These are phyloP conservation scores for Colletotrichum liriopes DNA, from an alignment of 2,329 filamentous ascomycete species.

Conservation along the genomic window DNA sequence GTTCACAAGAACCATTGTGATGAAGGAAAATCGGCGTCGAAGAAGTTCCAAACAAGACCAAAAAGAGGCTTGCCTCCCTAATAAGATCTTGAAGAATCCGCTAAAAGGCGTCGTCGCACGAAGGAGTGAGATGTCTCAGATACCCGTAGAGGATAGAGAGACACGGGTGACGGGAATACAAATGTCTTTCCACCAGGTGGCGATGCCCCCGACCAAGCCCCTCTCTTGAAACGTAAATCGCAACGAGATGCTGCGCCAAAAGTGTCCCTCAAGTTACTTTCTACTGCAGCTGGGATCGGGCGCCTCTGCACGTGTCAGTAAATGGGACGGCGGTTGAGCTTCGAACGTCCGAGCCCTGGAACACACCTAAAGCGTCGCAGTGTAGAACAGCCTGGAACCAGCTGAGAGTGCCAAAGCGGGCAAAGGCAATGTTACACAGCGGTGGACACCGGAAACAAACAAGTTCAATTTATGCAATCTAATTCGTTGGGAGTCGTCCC, in stretches of 20 bases:
- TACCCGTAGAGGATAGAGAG: slow-evolving; percentile 26
- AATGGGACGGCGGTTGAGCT: slow-evolving; percentile 10
- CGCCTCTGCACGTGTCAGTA: background rate
- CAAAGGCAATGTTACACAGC: slow-evolving; percentile 15
- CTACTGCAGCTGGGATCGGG: slow-evolving; percentile 8
- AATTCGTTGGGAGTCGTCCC: slow-evolving; percentile 32
- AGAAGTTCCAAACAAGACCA: background rate
- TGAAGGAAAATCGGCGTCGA: background rate
- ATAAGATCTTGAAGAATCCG: slow-evolving; percentile 10
- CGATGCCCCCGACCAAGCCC: slow-evolving; percentile 2
- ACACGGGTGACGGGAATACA: slow-evolving; percentile 20
- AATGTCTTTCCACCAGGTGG: slow-evolving; percentile 13
- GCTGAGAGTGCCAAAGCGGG: slow-evolving; percentile 23
- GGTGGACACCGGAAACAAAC: slow-evolving; percentile 19
- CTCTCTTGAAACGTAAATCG: slow-evolving; percentile 30
- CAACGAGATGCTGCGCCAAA: slow-evolving; percentile 5
- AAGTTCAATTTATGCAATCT: slow-evolving; percentile 33
- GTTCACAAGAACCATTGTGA: slow-evolving; percentile 33
- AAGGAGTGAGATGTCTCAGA: slow-evolving; percentile 28
- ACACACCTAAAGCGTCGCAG: slow-evolving; percentile 4
- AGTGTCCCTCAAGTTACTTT: slow-evolving; percentile 11
- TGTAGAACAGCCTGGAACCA: slow-evolving; percentile 29
- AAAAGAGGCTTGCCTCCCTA: slow-evolving; percentile 12
- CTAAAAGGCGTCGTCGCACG: slow-evolving; percentile 9
- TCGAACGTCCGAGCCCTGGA: slow-evolving; percentile 17